Evolutionary conservation across 306 rosid genomes (phyloP).

Genomic region (Purshia tridentata): DNA sequence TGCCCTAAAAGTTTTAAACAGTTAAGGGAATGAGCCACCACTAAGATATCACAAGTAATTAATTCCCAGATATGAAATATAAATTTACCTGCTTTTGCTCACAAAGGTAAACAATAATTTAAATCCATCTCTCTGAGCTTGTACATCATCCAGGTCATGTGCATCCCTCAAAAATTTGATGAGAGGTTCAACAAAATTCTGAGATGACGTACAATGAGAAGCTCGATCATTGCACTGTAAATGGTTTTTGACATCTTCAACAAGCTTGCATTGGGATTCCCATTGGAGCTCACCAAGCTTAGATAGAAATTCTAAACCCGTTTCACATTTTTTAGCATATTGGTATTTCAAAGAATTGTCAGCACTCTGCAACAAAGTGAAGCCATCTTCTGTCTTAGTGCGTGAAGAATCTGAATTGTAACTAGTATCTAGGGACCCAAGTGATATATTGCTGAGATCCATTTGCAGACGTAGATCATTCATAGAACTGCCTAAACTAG

Average conservation of each 20-base stretch:
- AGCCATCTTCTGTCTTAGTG: conserved; percentile 31
- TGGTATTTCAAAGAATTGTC: conserved; percentile 34
- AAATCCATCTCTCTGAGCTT: conserved; percentile 61
- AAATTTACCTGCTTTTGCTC: conserved; percentile 61
- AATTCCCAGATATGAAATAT: not conserved
- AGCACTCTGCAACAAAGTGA: conserved; percentile 32
- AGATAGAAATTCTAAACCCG: conserved; percentile 49
- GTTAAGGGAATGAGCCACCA: not conserved
- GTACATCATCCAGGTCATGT: conserved; percentile 43
- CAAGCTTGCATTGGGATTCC: conserved; percentile 65
- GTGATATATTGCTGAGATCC: conserved; percentile 67
- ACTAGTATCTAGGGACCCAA: conserved; percentile 67
- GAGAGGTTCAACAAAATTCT: conserved; percentile 54
- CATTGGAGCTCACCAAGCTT: conserved; percentile 61
- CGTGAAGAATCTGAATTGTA: conserved; percentile 47
- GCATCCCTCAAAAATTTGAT: conserved; percentile 65
- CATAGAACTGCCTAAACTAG: conserved; percentile 70
- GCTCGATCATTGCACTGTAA: conserved; percentile 43
- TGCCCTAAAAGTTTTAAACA: not conserved
- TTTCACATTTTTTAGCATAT: conserved; percentile 33
- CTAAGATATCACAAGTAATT: not conserved
- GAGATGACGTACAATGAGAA: conserved; percentile 39
- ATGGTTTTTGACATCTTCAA: conserved; percentile 56
- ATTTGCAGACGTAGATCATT: conserved; percentile 55
- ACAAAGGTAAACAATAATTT: conserved; percentile 56